Evolutionary conservation across 2,329 filamentous ascomycete genomes (phyloP), one percentile per base, ranked within the genome.

Genomic region (Ceratocystiopsis brevicomis): DNA sequence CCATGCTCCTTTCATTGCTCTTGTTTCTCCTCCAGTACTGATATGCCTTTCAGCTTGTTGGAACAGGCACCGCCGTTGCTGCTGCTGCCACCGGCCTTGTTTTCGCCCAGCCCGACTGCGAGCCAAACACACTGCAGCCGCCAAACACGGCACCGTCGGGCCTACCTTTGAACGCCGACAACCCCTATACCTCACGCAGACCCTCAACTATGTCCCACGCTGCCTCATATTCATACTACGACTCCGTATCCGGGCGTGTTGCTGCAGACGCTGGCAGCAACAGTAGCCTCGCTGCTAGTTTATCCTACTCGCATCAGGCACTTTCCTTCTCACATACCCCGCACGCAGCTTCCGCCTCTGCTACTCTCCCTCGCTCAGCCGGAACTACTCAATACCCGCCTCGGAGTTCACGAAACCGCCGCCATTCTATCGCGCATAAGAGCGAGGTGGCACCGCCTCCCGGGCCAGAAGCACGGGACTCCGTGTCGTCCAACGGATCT

Each of bases 401-500:
- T 11, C 25, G 6, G 10, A 30, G 25, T 30, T 30, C 25, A 6
- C 25, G 57, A 19, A 55, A 55, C 46, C 60, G 63, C 46, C 63
- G 66, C 41, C 63, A 62, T 19, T 67, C 66, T 1, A 56, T 65
- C 37, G 58, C 61, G 41, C 62, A 59, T 44, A 57, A 56, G 33
- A 53, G 53, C 36, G 66, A 69, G 38, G 51, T 54, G 39, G 49
- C 56, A 30, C 54, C 59, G 21, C 53, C 58, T 17, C 57, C 59
- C 18, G 58, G 60, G 40, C 55, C 57, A 13, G 69, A 75, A 46
- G 59, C 59, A 36, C 63, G 72, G 49, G 70, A 76, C 52, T 78
- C 75, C 4, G 52, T 68, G 33, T 77, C 74, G 15, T 78, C 73
- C 33, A 69, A 65, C 53, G 66, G 72, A 44, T 83, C 79, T 25